Conservation (phyloP, 2,329 filamentous ascomycete genomes). For the Monilinia vaccinii-corymbosi region DNA sequence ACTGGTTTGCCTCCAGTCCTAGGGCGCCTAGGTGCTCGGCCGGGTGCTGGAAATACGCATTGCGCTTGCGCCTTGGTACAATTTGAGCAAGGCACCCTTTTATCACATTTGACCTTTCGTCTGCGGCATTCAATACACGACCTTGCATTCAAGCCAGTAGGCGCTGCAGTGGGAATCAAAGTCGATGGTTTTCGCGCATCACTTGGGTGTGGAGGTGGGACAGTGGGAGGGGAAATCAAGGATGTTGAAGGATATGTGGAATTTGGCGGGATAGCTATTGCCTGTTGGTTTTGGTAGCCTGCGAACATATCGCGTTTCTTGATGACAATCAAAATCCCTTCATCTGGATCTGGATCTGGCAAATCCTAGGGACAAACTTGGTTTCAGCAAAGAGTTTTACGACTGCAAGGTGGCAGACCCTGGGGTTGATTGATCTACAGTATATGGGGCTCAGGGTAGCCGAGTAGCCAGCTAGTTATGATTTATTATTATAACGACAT, state of each 20-base stretch:
- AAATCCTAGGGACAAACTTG: background rate
- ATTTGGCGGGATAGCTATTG: background rate
- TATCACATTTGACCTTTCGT: constrained; percentile 69
- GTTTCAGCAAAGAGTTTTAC: background rate
- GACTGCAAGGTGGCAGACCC: background rate
- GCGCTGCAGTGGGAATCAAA: constrained; percentile 13
- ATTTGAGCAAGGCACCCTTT: constrained; percentile 64
- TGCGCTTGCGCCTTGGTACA: constrained; percentile 61
- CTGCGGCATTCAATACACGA: constrained; percentile 43
- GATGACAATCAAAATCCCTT: background rate
- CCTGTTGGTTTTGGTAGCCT: constrained; percentile 3
- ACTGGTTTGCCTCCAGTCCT: constrained; percentile 54
- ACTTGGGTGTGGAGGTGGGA: constrained; percentile 6
- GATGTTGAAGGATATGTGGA: constrained; percentile 1
- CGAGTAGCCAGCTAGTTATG: too few species aligned
- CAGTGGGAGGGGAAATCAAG: background rate
- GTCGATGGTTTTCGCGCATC: constrained; percentile 13
- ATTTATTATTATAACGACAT: too few species aligned
- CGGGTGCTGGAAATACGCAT: constrained; percentile 67
- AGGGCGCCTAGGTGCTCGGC: constrained; percentile 58
- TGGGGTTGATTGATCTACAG: too few species aligned
- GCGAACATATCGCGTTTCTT: constrained; percentile 2
- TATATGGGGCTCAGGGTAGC: too few species aligned
- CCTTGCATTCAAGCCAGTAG: constrained; percentile 24
- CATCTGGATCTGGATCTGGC: background rate